Evolutionary conservation across 2,329 filamentous ascomycete species (phyloP), one percentile per base, ranked within the genome.

Genomic region (Paracoccidioides brasiliensis): DNA sequence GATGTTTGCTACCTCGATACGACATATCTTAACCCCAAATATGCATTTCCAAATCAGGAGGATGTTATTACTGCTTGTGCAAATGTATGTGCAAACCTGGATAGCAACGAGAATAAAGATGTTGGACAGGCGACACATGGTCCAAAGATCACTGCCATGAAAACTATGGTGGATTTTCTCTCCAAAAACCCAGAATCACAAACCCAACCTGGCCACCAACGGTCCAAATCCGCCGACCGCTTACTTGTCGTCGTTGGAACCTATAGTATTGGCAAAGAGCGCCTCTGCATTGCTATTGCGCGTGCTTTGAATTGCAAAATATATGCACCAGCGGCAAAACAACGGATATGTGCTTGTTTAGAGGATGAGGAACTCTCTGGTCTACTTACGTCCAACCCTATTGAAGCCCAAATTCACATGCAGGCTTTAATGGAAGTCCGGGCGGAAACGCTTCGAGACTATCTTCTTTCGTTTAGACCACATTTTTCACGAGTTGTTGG

Each of bases 1-100:
- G 91, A 98, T 65, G 83, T 91, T 33, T 97, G 93, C 73, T 98
- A 98, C 67, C 81, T 98, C 7, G 93, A 98, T 67, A 98, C 93
- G 0, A 98, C 93, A 0, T 98, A 98, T 67, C 79, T 98, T 9
- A 95, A 93, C 60, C 93, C 93, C 0, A 90, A 90, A 60, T 98
- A 97, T 70, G 85, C 91, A 0, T 98, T 98, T 63, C 93, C 93
- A 0, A 84, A 82, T 3, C 93, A 98, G 67, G 79, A 85, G 56
- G 84, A 93, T 61, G 93, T 98, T 55, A 89, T 97, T 58, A 77
- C 80, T 59, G 86, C 91, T 7, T 96, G 90, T 65, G 88, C 89
- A 3, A 86, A 94, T 40, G 82, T 97, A 69, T 96, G 90, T 65
- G 81, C 85, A n/a, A 84, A 80, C 58, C 76, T 91, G 54, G 85